Conservation (phyloP, 2,329 filamentous ascomycete genomes). For the Fusarium hostae region DNA sequence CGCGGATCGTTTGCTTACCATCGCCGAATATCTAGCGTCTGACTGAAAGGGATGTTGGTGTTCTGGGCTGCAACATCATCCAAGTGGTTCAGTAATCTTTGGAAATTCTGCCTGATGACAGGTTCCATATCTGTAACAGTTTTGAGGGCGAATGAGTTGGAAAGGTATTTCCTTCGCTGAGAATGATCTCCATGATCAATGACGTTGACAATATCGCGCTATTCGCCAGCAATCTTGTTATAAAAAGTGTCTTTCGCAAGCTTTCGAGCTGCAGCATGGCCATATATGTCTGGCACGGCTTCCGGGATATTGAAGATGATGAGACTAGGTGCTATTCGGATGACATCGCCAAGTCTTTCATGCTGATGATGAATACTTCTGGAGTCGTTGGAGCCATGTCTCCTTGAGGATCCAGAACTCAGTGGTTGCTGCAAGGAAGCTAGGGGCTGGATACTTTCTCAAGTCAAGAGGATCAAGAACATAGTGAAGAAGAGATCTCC, state of each 20-base stretch:
- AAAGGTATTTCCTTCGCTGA: not conserved
- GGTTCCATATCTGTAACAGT: not conserved
- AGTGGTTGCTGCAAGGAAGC: not conserved
- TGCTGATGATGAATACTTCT: not conserved
- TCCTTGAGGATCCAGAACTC: not conserved
- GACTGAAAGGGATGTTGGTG: too few species aligned
- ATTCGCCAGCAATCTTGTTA: not conserved
- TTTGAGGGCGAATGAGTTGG: not conserved
- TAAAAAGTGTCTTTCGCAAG: not conserved
- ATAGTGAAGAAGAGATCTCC: too few species aligned
- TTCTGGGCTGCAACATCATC: not conserved
- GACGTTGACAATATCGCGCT: not conserved
- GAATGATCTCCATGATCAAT: not conserved
- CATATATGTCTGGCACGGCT: not conserved
- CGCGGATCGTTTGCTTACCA: not conserved
- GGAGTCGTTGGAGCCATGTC: not conserved
- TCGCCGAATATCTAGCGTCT: not conserved
- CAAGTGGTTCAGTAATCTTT: not conserved
- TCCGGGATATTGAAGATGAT: not conserved
- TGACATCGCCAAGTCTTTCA: not conserved
- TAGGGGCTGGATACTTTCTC: not conserved
- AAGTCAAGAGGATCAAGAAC: not conserved
- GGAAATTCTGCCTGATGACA: not conserved
- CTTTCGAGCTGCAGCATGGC: not conserved
- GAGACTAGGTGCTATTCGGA: not conserved